A percentile compares a stretch with the other conserved stretches of the same genome.
These are phyloP conservation scores for Protea cynaroides DNA, from an alignment of 164 flowering plant species.

Conservation along the genomic window DNA sequence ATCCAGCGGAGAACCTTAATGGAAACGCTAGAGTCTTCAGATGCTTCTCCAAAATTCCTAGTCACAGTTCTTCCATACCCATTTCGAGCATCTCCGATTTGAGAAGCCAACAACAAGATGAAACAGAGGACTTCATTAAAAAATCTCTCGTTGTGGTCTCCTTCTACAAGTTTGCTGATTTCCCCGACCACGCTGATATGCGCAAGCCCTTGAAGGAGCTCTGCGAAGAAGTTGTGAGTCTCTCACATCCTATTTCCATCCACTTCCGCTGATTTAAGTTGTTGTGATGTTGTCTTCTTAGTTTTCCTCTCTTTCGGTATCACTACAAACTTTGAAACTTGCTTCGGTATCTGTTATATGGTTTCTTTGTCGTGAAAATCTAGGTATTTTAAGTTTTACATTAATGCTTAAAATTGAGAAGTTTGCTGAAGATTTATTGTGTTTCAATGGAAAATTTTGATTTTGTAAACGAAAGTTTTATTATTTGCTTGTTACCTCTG, in stretches of 20 bases:
- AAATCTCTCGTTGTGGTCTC: constrained; percentile 75
- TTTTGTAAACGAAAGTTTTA: too few species aligned
- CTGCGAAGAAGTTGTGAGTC: constrained; percentile 62
- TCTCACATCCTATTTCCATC: background rate
- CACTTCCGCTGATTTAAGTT: background rate
- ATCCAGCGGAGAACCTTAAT: background rate
- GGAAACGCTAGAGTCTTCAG: constrained; percentile 6
- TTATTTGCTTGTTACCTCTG: too few species aligned
- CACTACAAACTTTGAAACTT: background rate
- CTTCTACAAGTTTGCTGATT: constrained; percentile 94
- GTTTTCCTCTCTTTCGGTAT: background rate
- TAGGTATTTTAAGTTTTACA: background rate
- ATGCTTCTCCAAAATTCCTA: constrained; percentile 5
- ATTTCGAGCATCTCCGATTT: constrained; percentile 6
- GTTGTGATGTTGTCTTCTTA: background rate
- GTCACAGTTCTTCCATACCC: constrained; percentile 2
- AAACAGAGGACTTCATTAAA: constrained; percentile 3
- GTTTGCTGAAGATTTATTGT: background rate
- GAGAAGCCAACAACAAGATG: constrained; percentile 5
- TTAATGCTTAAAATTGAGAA: background rate
- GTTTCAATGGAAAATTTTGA: background rate
- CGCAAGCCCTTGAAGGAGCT: constrained; percentile 80
- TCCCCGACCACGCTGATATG: constrained; percentile 73
- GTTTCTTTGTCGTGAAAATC: background rate
- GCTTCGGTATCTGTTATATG: background rate